Evolutionary conservation across 2,329 filamentous ascomycete species (phyloP).

Genomic region (Penicillium sp.): DNA sequence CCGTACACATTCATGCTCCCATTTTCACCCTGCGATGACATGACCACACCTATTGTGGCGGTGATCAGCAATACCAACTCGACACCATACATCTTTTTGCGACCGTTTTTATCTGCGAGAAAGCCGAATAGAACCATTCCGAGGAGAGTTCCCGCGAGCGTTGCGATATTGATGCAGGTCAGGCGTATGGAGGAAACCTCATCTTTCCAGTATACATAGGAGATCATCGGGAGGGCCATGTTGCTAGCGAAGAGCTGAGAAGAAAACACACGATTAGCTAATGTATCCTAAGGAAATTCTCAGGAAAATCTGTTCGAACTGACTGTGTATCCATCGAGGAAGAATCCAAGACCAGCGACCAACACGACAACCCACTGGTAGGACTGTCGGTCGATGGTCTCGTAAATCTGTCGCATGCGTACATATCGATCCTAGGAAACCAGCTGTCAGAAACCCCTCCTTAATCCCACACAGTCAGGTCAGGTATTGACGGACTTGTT

Average conservation of each 20-base stretch:
- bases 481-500: slow-evolving; percentile 34
- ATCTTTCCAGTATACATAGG: slow-evolving; percentile 53
- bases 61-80: slow-evolving; percentile 54
- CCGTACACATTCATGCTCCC: slow-evolving; percentile 50
- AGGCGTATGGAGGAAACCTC: slow-evolving; percentile 38
- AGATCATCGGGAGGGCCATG: slow-evolving; percentile 54
- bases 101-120: slow-evolving; percentile 52
- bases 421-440: slow-evolving; percentile 45
- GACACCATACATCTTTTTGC: slow-evolving; percentile 56
- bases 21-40: slow-evolving; percentile 48
- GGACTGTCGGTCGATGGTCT: slow-evolving; percentile 48
- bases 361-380: slow-evolving; percentile 51
- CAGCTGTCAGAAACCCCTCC: neutral
- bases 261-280: neutral
- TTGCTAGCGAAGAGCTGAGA: slow-evolving; percentile 54
- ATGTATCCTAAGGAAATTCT: neutral
- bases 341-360: slow-evolving; percentile 56
- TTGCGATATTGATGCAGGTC: slow-evolving; percentile 52
- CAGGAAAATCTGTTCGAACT: slow-evolving; percentile 6
- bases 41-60: slow-evolving; percentile 52
- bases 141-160: slow-evolving; percentile 51
- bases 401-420: slow-evolving; percentile 49
- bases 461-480: neutral
- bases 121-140: slow-evolving; percentile 55
- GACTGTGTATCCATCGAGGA: slow-evolving; percentile 53